Percentiles rank a stretch among this genome's conserved stretches.
phyloP scores from a whole-genome alignment of 371 early-diverging fungal genomes.

The Phascolomyces articulosus region DNA sequence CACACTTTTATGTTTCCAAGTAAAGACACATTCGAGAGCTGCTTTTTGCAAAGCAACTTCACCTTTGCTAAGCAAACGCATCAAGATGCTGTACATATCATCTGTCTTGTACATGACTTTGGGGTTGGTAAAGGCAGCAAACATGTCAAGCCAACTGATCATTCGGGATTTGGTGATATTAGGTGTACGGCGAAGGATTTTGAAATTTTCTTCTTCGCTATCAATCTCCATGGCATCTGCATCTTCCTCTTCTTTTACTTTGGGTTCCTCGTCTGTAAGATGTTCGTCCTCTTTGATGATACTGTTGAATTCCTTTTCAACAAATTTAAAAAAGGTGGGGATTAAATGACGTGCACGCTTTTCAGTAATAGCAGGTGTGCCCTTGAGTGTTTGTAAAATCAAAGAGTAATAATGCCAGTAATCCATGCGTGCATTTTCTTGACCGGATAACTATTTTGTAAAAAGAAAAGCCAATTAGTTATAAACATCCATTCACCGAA shows the following conservation, averaged over 20 bases:
- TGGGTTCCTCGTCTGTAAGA: conserved; percentile 31
- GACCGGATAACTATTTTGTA: conserved; percentile 29
- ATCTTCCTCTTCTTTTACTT: conserved; percentile 28
- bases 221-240: conserved; percentile 19
- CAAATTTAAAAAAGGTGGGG: conserved; percentile 75
- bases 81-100: conserved; percentile 63
- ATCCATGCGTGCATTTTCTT: conserved; percentile 64
- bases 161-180: conserved; percentile 54
- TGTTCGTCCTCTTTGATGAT: conserved; percentile 44
- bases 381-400: conserved; percentile 69
- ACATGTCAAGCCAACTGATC: conserved; percentile 69
- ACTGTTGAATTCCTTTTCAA: conserved; percentile 61
- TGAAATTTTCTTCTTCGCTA: conserved; percentile 33
- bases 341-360: conserved; percentile 71
- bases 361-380: conserved; percentile 72
- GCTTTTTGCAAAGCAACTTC: conserved; percentile 78
- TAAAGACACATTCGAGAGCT: conserved; percentile 82
- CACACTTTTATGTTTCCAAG: conserved; percentile 76
- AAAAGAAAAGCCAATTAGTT: background rate
- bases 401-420: conserved; percentile 77
- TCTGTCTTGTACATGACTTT: conserved; percentile 49
- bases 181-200: conserved; percentile 45
- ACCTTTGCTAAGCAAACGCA: conserved; percentile 79
- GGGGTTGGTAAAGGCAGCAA: conserved; percentile 78
- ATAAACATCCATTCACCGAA: too few species aligned